These are phyloP conservation scores for Spergularia azorica DNA, from an alignment of 179 eudicot species.

Conservation along the genomic window DNA sequence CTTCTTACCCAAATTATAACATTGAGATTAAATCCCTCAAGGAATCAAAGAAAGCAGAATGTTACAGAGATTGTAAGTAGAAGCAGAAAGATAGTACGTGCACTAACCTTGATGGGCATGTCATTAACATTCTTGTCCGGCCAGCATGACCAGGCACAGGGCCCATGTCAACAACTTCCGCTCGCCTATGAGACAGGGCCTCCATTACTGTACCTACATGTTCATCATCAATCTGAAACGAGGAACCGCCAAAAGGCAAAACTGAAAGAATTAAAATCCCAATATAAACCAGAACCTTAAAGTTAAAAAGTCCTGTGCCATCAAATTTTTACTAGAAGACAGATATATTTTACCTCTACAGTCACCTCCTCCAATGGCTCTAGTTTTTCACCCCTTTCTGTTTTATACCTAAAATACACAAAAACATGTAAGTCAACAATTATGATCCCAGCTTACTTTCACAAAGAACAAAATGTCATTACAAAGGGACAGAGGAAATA, in stretches of 20 bases:
- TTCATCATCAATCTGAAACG: constrained; percentile 80
- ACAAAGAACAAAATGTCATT: not conserved
- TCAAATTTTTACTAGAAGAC: not conserved
- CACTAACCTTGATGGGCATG: constrained; percentile 92
- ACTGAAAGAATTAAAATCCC: not conserved
- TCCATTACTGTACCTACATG: constrained; percentile 95
- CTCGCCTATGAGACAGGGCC: constrained; percentile 94
- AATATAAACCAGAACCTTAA: not conserved
- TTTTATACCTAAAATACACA: constrained; percentile 74
- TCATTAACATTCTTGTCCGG: constrained; percentile 80
- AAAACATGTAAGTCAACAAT: constrained; percentile 3
- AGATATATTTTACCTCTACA: constrained; percentile 59
- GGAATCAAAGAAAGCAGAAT: not conserved
- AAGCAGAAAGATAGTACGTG: not conserved
- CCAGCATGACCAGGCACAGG: constrained; percentile 90
- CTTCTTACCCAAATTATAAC: not conserved
- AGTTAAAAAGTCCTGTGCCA: too few species aligned
- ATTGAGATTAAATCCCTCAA: not conserved
- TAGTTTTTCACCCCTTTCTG: constrained; percentile 64
- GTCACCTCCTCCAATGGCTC: constrained; percentile 99
- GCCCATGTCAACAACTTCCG: constrained; percentile 87
- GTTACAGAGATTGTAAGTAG: not conserved
- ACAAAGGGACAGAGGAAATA: not conserved
- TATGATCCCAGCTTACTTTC: not conserved
- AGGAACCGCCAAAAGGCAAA: not conserved